These are phyloP conservation scores for Sugiyamaella floridensis DNA, from an alignment of 805 yeast species.

Conservation along the genomic window DNA sequence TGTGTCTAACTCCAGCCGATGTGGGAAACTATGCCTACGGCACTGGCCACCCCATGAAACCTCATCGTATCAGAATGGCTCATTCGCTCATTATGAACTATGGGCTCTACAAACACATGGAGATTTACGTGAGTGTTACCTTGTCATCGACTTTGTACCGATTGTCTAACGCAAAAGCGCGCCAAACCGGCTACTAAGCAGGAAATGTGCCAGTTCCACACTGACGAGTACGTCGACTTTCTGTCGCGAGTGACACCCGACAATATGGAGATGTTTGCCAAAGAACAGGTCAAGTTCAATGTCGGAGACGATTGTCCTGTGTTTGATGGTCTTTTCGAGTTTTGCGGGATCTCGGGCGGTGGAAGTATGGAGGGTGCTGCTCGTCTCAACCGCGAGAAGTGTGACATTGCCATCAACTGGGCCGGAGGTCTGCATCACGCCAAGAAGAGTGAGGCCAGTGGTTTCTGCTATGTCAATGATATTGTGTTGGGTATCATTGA, in stretches of 20 bases:
- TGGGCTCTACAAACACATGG: slow-evolving; percentile 95
- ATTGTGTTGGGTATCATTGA: slow-evolving; percentile 85
- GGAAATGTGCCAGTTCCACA: slow-evolving; percentile 97
- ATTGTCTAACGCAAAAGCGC: slow-evolving; percentile 35
- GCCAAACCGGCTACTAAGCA: slow-evolving; percentile 97
- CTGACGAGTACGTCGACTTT: slow-evolving; percentile 95
- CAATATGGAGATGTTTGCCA: slow-evolving; percentile 75
- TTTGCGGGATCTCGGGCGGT: slow-evolving; percentile 82
- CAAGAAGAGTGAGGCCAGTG: slow-evolving; percentile 87
- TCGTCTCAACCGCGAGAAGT: slow-evolving; percentile 73
- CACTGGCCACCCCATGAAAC: slow-evolving; percentile 98
- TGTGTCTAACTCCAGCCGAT: slow-evolving; percentile 52
- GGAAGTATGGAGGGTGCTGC: slow-evolving; percentile 85
- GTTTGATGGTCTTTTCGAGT: slow-evolving; percentile 91
- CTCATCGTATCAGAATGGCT: slow-evolving; percentile 97
- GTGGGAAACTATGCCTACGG: slow-evolving; percentile 98
- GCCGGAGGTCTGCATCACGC: slow-evolving; percentile 97
- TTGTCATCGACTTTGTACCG: not conserved
- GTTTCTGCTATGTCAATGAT: slow-evolving; percentile 93
- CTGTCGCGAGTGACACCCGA: slow-evolving; percentile 87
- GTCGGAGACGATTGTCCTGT: slow-evolving; percentile 97
- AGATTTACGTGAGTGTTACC: slow-evolving; percentile 50
- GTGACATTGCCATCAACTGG: slow-evolving; percentile 94
- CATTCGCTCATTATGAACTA: slow-evolving; percentile 95
- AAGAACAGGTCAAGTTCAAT: slow-evolving; percentile 85